Base-by-base conservation (phyloP, 2,329 filamentous ascomycete genomes). In the Calonectria ilicicola region DNA sequence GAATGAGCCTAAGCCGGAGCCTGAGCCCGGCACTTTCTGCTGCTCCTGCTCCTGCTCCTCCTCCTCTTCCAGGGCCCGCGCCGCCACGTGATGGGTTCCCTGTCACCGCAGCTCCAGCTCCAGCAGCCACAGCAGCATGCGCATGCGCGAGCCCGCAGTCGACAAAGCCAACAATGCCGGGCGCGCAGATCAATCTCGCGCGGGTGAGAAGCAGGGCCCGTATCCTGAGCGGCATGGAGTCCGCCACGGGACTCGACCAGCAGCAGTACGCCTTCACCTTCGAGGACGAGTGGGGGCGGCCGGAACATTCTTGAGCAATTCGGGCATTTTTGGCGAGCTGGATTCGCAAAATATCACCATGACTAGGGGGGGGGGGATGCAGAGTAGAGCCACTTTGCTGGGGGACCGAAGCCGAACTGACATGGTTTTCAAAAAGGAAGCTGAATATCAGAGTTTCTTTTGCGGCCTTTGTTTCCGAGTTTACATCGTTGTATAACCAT, bases 211-310 rank as follows among this genome's bases (percentile, higher is more conserved):
- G 40, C 38, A 63, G 58, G 40, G 23, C 38, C 38, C 38, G 58
- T 17, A 63, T 63, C 38, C 58, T 63, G 26, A 46, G 58, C 63
- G 32, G 47, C 44, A 38, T 65, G 29, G 35, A 60, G 7, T n/a
- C 21, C 32, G 15, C 35, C 19, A 35, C 53, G n/a, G 51, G 65
- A 38, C 17, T 35, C 32, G 32, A 14, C 35, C 29, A 21, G 12
- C 32, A 60, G 53, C 32, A 60, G n/a, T 32, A 19, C n/a, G 29
- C 21, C 32, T 32, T 47, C 10, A 23, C 40, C 32, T 49, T 60
- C 9, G 65, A 62, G 46, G 56, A 68, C 29, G 66, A 68, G 66
- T 68, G 66, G 66, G 66, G 66, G 32, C 56, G 35, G 21, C 65
- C 65, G 5, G 65, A 68, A 23, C 53, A 29, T 40, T 27, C 46